Evolutionary conservation across 2,329 filamentous ascomycete genomes (phyloP), one percentile per base, ranked within the genome.

Genomic region (Botrytis elliptica): DNA sequence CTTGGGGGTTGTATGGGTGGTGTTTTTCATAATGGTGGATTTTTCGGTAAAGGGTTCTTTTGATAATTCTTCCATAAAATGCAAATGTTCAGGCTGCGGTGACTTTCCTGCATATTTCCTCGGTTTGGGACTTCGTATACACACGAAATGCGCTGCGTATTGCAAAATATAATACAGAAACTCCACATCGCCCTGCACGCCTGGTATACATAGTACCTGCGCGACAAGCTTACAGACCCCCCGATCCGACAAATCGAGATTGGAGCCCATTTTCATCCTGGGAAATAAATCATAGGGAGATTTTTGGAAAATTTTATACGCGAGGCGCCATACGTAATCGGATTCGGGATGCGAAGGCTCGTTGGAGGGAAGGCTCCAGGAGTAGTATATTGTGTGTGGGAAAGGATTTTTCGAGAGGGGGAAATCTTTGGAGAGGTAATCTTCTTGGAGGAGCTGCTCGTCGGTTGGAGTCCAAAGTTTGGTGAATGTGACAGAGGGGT

Each of bases 1-100:
- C 7, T 3, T 14, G 12, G 49, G 12, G 25, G 4, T n/a, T 6
- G 4, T 14, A 2, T 14, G 12, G 9, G 49, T n/a, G 5, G 12
- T 16, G 4, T 8, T 16, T 55, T n/a, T 55, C 1, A 29, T n/a
- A 0, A 29, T 29, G 1, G 49, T 29, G 1, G 25, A n/a, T 4
- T 29, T n/a, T 29, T 16, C 25, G 3, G 7, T 12, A 8, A 10
- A 0, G 3, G 22, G 1, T 14, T 29, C 14, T n/a, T 55, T 7
- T 5, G 0, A 14, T 3, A 55, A 16, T 1, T 5, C 14, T 55
- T 55, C 25, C 25, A 55, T 55, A n/a, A 55, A 55, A 29, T 55
- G 10, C 49, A 55, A 16, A 8, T 55, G 49, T 7, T 55, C 49
- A 14, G 25, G 49, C 49, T 14, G 49, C 25, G 2, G 49, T 16